These are phyloP conservation scores for Amphibolis antarctica DNA, from an alignment of 106 monocot species.

Conservation along the genomic window DNA sequence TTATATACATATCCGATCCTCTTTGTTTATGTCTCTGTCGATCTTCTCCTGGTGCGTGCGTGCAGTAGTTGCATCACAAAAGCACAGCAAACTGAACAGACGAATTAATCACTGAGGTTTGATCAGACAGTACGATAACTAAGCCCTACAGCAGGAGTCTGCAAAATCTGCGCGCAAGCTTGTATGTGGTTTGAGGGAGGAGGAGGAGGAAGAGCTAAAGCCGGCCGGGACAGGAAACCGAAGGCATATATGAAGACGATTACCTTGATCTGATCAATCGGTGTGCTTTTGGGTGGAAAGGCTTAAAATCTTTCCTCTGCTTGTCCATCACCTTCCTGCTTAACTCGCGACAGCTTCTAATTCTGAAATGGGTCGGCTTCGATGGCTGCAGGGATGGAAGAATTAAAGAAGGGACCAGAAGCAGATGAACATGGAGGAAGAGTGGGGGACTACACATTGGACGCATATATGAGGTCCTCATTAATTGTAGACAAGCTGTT, in stretches of 20 bases:
- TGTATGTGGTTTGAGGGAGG: not conserved
- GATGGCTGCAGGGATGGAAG: not conserved
- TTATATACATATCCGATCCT: too few species aligned
- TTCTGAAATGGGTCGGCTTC: not conserved
- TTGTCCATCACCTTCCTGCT: not conserved
- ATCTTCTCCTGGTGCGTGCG: too few species aligned
- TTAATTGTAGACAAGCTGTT: too few species aligned
- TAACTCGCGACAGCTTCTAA: not conserved
- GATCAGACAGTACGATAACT: not conserved
- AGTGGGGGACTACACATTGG: not conserved
- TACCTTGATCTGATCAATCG: not conserved
- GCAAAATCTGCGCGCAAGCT: too few species aligned
- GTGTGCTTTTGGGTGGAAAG: not conserved
- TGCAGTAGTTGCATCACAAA: too few species aligned
- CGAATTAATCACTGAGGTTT: not conserved
- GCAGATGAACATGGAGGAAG: not conserved
- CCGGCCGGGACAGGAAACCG: not conserved
- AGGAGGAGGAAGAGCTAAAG: not conserved
- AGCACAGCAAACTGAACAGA: too few species aligned
- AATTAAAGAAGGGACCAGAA: constrained; percentile 1
- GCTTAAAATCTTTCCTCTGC: not conserved
- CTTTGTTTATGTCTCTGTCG: too few species aligned
- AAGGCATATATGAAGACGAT: not conserved
- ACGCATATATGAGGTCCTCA: too few species aligned
- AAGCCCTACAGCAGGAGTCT: not conserved